phyloP scores from a whole-genome alignment of 495 filamentous ascomycete genomes.

The Cudoniella acicularis region DNA sequence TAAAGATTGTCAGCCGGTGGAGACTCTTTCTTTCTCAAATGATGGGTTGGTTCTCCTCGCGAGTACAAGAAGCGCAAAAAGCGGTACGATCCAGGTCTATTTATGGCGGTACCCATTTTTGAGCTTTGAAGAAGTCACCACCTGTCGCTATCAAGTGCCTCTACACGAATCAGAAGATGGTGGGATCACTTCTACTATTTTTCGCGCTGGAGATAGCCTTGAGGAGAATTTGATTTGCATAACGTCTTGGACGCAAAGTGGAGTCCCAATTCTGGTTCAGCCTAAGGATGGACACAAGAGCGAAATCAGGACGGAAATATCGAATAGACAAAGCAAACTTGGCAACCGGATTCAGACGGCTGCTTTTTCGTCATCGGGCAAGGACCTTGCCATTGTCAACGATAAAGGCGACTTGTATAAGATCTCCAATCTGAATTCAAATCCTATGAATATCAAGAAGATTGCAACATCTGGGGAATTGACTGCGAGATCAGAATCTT shows the following conservation, averaged over 20 bases:
- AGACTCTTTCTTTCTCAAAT: slow-evolving; percentile 34
- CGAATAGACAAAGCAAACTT: slow-evolving; percentile 26
- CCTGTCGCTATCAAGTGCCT: slow-evolving; percentile 33
- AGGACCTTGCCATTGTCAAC: slow-evolving; percentile 33
- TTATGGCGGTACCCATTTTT: slow-evolving; percentile 32
- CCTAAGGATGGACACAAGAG: slow-evolving; percentile 30
- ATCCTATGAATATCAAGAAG: slow-evolving; percentile 27
- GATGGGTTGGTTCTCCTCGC: slow-evolving; percentile 35
- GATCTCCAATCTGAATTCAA: slow-evolving; percentile 32
- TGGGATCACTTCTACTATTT: slow-evolving; percentile 30
- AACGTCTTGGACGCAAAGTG: slow-evolving; percentile 37
- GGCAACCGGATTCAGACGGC: slow-evolving; percentile 34
- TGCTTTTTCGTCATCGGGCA: slow-evolving; percentile 31
- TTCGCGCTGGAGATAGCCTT: slow-evolving; percentile 23
- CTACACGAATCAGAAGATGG: slow-evolving; percentile 37
- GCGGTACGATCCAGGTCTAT: slow-evolving; percentile 31
- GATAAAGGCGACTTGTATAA: slow-evolving; percentile 34
- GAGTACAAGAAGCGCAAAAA: slow-evolving; percentile 28
- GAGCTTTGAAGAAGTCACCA: slow-evolving; percentile 27
- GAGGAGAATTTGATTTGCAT: slow-evolving; percentile 33
- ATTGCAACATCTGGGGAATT: slow-evolving; percentile 30
- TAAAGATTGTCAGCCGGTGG: slow-evolving; percentile 29
- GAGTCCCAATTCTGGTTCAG: slow-evolving; percentile 33
- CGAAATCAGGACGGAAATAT: slow-evolving; percentile 27
- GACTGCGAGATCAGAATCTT: slow-evolving; percentile 29